phyloP scores from a whole-genome alignment of 768 basidiomycete genomes.

The Pilatotrama ljubarskyi region DNA sequence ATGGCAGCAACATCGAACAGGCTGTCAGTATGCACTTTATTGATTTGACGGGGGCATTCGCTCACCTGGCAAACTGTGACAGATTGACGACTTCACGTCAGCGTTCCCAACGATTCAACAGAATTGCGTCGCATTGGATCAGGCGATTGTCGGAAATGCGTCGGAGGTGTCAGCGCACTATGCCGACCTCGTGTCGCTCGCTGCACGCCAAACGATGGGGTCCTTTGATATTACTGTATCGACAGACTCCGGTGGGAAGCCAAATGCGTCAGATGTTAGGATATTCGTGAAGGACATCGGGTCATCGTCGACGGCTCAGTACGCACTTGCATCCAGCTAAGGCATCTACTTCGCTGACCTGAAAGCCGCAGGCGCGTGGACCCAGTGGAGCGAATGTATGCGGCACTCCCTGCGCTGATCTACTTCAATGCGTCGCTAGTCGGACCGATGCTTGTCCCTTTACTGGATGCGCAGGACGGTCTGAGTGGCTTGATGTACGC shows the following conservation, averaged over 20 bases:
- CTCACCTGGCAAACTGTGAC: background rate
- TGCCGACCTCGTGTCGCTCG: slow-evolving; percentile 28
- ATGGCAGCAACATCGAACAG: background rate
- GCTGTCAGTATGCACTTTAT: background rate
- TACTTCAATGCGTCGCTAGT: slow-evolving; percentile 34
- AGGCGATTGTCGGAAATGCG: slow-evolving; percentile 25
- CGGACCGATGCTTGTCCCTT: slow-evolving; percentile 28
- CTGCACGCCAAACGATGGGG: slow-evolving; percentile 29
- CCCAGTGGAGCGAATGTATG: slow-evolving; percentile 35
- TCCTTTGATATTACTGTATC: slow-evolving; percentile 31
- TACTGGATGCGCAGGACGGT: slow-evolving; percentile 28
- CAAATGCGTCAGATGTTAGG: slow-evolving; percentile 30
- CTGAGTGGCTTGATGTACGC: slow-evolving; percentile 25
- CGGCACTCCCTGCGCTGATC: slow-evolving; percentile 32
- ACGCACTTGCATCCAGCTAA: background rate
- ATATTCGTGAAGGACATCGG: slow-evolving; percentile 22
- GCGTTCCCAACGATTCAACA: slow-evolving; percentile 23
- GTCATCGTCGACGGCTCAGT: background rate
- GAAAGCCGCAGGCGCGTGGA: slow-evolving; percentile 26
- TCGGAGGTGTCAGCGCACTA: slow-evolving; percentile 24
- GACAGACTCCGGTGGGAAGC: slow-evolving; percentile 12
- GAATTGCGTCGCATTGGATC: slow-evolving; percentile 25
- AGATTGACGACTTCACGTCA: slow-evolving; percentile 25
- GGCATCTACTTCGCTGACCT: background rate
- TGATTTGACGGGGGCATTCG: too few relatives aligned